Conservation (phyloP, 2,329 filamentous ascomycete genomes). For the Paecilomyces variotii region DNA sequence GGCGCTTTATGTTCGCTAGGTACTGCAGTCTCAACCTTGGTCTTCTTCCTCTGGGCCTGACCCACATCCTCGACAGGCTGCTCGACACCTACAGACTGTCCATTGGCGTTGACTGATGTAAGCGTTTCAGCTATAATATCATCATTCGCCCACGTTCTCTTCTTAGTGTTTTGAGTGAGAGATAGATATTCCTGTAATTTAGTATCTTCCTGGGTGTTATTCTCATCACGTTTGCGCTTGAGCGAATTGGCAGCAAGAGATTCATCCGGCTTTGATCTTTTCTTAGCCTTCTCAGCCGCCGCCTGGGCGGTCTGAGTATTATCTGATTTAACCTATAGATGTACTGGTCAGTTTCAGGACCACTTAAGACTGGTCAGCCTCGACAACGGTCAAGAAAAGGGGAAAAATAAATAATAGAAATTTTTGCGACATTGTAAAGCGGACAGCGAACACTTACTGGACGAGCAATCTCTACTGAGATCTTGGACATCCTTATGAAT, state of each 20-base stretch:
- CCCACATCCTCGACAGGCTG: conserved; percentile 26
- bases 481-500: conserved; percentile 93
- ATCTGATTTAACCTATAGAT: conserved; percentile 33
- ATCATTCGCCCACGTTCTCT: conserved; percentile 56
- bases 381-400: conserved; percentile 16
- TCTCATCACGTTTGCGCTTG: conserved; percentile 35
- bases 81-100: conserved; percentile 13
- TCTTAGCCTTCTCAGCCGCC: conserved; percentile 14
- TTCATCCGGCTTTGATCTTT: conserved; percentile 12
- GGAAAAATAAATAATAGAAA: conserved; percentile 7
- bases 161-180: conserved; percentile 64
- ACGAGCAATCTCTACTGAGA: conserved; percentile 78
- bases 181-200: conserved; percentile 82
- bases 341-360: conserved; percentile 33
- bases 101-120: conserved; percentile 12
- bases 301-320: conserved; percentile 16
- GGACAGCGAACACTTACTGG: conserved; percentile 50
- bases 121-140: conserved; percentile 27
- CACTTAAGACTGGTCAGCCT: conserved; percentile 16
- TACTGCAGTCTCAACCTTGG: conserved; percentile 53
- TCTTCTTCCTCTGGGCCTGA: conserved; percentile 33
- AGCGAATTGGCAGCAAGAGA: conserved; percentile 20
- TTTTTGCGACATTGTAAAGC: background rate
- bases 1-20: background rate
- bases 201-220: conserved; percentile 61